Percentiles rank a stretch among this genome's conserved stretches.
phyloP scores from a whole-genome alignment of 1,284 basidiomycete species.

The Irpex sp. region DNA sequence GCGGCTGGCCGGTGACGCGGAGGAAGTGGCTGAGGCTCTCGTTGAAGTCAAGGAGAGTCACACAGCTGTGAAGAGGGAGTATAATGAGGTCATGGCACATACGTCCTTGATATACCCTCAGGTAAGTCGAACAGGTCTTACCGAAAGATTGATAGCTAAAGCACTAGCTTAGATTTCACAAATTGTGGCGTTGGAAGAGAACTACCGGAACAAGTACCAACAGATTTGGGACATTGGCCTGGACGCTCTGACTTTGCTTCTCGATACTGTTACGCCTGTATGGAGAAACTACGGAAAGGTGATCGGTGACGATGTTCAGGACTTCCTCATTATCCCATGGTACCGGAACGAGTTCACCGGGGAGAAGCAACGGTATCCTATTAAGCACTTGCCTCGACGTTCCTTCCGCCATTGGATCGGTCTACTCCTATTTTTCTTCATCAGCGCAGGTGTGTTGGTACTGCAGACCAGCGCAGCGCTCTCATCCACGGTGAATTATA shows the following conservation, averaged over 20 bases:
- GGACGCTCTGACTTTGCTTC: slow-evolving; percentile 66
- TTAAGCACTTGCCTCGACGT: slow-evolving; percentile 54
- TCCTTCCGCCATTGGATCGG: slow-evolving; percentile 66
- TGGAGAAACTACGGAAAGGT: slow-evolving; percentile 76
- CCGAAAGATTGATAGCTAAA: neutral
- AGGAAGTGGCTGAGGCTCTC: slow-evolving; percentile 45
- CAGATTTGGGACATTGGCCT: slow-evolving; percentile 74
- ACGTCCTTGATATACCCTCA: slow-evolving; percentile 75
- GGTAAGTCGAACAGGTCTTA: slow-evolving; percentile 24
- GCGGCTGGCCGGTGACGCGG: slow-evolving; percentile 37
- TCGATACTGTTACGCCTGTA: slow-evolving; percentile 71
- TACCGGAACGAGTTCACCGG: slow-evolving; percentile 81
- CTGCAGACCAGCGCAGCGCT: slow-evolving; percentile 55
- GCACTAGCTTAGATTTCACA: slow-evolving; percentile 51
- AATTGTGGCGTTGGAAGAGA: slow-evolving; percentile 67
- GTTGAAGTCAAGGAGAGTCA: slow-evolving; percentile 52
- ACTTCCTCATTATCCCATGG: slow-evolving; percentile 75
- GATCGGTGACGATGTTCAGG: slow-evolving; percentile 71
- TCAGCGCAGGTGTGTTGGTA: slow-evolving; percentile 40
- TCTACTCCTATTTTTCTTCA: slow-evolving; percentile 46
- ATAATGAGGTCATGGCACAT: slow-evolving; percentile 62
- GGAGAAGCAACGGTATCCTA: slow-evolving; percentile 62
- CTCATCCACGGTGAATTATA: slow-evolving; percentile 44
- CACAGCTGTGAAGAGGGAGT: slow-evolving; percentile 53
- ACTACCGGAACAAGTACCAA: slow-evolving; percentile 71